Conservation (phyloP, 2,329 filamentous ascomycete genomes). For the Fusarium bulbicola region DNA sequence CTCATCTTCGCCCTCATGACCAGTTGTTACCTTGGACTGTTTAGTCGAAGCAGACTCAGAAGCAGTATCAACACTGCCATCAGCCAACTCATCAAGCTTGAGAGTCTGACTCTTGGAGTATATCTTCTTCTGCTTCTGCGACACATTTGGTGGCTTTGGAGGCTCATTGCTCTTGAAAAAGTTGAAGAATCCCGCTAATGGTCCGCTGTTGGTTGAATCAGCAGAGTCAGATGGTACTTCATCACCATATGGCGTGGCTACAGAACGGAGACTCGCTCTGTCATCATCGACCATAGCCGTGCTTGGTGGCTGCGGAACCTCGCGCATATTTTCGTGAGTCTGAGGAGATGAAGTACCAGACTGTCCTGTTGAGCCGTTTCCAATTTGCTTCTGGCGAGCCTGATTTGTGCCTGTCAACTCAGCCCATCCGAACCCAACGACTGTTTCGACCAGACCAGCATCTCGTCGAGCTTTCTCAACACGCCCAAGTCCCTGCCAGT, state of each 20-base stretch:
- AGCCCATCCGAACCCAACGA: slow-evolving; percentile 94
- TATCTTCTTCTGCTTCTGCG: slow-evolving; percentile 72
- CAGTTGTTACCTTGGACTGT: slow-evolving; percentile 56
- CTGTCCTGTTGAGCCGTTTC: slow-evolving; percentile 44
- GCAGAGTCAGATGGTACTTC: slow-evolving; percentile 42
- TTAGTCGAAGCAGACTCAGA: slow-evolving; percentile 19
- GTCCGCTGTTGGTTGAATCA: slow-evolving; percentile 52
- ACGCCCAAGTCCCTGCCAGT: slow-evolving; percentile 92
- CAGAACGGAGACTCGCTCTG: slow-evolving; percentile 62
- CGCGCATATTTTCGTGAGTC: slow-evolving; percentile 52
- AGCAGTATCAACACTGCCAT: slow-evolving; percentile 1
- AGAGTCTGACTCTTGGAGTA: slow-evolving; percentile 83
- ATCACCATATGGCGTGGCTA: slow-evolving; percentile 45
- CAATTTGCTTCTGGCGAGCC: slow-evolving; percentile 55
- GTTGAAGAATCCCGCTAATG: slow-evolving; percentile 73
- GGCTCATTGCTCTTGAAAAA: slow-evolving; percentile 73
- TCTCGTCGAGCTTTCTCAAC: slow-evolving; percentile 95
- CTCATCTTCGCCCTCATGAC: slow-evolving; percentile 57
- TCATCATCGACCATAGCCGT: slow-evolving; percentile 76
- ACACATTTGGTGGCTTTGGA: slow-evolving; percentile 58
- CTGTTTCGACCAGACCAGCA: slow-evolving; percentile 89
- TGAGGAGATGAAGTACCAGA: slow-evolving; percentile 50
- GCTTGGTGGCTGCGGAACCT: slow-evolving; percentile 76
- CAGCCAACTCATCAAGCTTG: slow-evolving; percentile 26
- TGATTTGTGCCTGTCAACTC: slow-evolving; percentile 82